Evolutionary conservation across 1,284 basidiomycete species (phyloP).

Genomic region (Cryptococcus sp.): DNA sequence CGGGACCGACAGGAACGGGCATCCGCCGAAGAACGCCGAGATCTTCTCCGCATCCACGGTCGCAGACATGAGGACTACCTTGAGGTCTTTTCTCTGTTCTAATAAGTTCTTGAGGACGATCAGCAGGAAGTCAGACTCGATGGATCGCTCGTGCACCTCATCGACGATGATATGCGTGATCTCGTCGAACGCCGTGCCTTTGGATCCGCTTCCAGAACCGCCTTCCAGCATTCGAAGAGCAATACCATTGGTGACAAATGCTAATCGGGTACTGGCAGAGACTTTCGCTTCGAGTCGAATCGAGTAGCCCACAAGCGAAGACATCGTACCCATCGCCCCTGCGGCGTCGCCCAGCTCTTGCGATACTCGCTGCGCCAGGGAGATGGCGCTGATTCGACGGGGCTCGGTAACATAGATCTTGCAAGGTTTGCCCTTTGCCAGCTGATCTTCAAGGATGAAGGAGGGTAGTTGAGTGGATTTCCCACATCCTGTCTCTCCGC

Average conservation of each 20-base stretch:
- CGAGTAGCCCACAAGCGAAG: slow-evolving; percentile 90
- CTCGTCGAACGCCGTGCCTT: slow-evolving; percentile 82
- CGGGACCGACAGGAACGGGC: slow-evolving; percentile 84
- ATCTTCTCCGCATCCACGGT: slow-evolving; percentile 95
- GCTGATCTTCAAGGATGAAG: slow-evolving; percentile 89
- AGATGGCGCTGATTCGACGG: slow-evolving; percentile 94
- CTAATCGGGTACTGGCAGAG: slow-evolving; percentile 74
- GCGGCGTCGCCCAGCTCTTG: slow-evolving; percentile 85
- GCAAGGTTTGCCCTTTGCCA: slow-evolving; percentile 78
- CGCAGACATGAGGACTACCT: slow-evolving; percentile 96
- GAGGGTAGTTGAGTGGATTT: slow-evolving; percentile 97
- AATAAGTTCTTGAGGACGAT: slow-evolving; percentile 92
- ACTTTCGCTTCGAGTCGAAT: slow-evolving; percentile 91
- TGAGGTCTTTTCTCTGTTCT: slow-evolving; percentile 75
- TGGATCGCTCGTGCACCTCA: slow-evolving; percentile 83
- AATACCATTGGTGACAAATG: slow-evolving; percentile 93
- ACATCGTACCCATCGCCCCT: slow-evolving; percentile 74
- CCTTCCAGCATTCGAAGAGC: slow-evolving; percentile 92
- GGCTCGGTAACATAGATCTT: slow-evolving; percentile 97
- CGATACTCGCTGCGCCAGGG: slow-evolving; percentile 93
- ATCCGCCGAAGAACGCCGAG: slow-evolving; percentile 87
- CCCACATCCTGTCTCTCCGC: slow-evolving; percentile 97
- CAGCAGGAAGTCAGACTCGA: slow-evolving; percentile 96
- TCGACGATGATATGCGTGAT: slow-evolving; percentile 63
- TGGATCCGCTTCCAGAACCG: slow-evolving; percentile 61